Percentiles rank a stretch among this genome's conserved stretches.
phyloP scores from a whole-genome alignment of 2,329 filamentous ascomycete genomes.

The Aspergillus sp. region DNA sequence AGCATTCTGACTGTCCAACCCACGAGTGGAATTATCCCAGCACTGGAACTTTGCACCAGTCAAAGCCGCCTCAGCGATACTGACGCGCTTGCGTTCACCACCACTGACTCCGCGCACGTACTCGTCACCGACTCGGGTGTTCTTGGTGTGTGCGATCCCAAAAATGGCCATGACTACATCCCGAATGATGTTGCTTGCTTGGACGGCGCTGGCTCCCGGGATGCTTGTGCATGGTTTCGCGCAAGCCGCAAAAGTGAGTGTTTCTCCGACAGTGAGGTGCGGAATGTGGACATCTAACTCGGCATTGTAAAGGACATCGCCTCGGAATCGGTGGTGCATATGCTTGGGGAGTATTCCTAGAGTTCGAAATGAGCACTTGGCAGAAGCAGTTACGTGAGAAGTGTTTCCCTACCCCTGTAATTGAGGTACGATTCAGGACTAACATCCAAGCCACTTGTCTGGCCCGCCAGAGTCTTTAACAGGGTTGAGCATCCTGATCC shows the following conservation, averaged over 20 bases:
- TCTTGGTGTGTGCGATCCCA: slow-evolving; percentile 43
- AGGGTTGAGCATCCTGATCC: slow-evolving; percentile 66
- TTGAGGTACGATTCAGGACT: slow-evolving; percentile 68
- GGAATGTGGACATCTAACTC: slow-evolving; percentile 53
- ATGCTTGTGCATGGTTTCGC: slow-evolving; percentile 48
- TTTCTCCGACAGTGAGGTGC: slow-evolving; percentile 66
- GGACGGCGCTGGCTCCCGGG: background rate
- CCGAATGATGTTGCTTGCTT: slow-evolving; percentile 1
- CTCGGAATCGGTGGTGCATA: slow-evolving; percentile 60
- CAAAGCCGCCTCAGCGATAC: slow-evolving; percentile 52
- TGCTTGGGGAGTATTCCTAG: slow-evolving; percentile 51
- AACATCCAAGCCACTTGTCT: slow-evolving; percentile 72
- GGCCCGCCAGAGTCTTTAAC: slow-evolving; percentile 75
- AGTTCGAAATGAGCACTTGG: background rate
- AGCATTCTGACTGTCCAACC: slow-evolving; percentile 50
- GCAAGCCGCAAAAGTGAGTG: slow-evolving; percentile 71
- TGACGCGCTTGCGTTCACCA: slow-evolving; percentile 57
- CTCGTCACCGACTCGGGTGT: slow-evolving; percentile 49
- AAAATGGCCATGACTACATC: slow-evolving; percentile 42
- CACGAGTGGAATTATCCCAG: slow-evolving; percentile 43
- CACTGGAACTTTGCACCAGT: slow-evolving; percentile 39
- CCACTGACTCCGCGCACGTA: slow-evolving; percentile 60
- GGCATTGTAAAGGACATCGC: background rate
- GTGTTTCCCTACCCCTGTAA: slow-evolving; percentile 61
- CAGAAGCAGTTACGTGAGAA: slow-evolving; percentile 34